Evolutionary conservation across 2,329 filamentous ascomycete species (phyloP).

Genomic region (Periglandula ipomoeae): DNA sequence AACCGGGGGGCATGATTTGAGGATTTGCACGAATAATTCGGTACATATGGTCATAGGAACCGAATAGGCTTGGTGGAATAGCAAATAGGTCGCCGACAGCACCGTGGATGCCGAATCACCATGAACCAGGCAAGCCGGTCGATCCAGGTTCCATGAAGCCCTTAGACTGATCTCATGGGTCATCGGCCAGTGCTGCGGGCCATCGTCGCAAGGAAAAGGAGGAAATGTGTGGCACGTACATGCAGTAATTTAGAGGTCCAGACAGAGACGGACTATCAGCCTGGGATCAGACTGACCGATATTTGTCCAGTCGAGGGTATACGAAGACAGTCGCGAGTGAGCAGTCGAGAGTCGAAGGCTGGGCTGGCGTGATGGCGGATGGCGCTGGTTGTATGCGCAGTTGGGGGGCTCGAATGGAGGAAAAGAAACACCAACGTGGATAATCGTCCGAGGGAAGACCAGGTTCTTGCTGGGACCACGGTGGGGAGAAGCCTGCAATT

Average conservation of each 20-base stretch:
- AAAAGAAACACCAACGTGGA: conserved; percentile 2
- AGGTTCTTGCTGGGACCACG: background rate
- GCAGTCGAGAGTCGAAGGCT: background rate
- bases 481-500: background rate
- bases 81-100: background rate
- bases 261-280: background rate
- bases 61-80: background rate
- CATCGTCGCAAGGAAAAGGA: conserved; percentile 1
- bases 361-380: background rate
- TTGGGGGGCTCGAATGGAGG: background rate
- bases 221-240: conserved; percentile 6
- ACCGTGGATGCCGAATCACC: background rate
- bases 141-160: background rate
- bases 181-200: background rate
- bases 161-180: background rate
- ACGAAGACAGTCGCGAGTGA: background rate
- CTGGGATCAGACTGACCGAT: background rate
- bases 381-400: background rate
- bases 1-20: background rate
- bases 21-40: background rate
- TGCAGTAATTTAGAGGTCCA: background rate
- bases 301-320: background rate
- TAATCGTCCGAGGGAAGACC: conserved; percentile 2
- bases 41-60: background rate
- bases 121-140: background rate